Evolutionary conservation across 108 stramenopile genomes (phyloP), one percentile per base, ranked within the genome.

Genomic region (Nitzschia sp.): DNA sequence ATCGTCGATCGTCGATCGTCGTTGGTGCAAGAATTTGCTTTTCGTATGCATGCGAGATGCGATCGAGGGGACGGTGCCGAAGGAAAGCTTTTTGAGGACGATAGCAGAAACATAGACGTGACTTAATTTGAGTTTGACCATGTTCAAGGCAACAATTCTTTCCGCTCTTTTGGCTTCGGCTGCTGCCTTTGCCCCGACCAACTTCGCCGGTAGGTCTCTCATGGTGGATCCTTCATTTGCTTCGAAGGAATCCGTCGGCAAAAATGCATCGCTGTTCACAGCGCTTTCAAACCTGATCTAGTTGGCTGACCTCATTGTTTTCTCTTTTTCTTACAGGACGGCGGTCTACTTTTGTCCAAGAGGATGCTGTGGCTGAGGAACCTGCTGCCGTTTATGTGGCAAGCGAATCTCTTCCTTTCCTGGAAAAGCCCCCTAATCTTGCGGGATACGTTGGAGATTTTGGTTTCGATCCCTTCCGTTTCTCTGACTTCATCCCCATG

Each of bases 401-500:
- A 53, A 75, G 78, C 33, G 53, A 48, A 35, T 86, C 97, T 45
- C 78, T 98, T 58, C 97, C 97, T 30, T 98, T 96, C 91, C 88
- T 98, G 58, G 81, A 82, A 38, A 66, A 85, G 72, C 97, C 97
- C 44, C 76, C 84, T 53, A 94, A 94, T 72, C 82, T 93, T 36
- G 81, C 85, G 27, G 97, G 97, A 72, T 92, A 91, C 63, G 90
- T 81, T 47, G 91, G 91, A 47, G 91, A 87, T 60, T 86, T 80
- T 41, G 97, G 95, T 53, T 97, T 97, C 70, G 97, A 97, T 79
- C 97, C 97, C 23, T 80, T 97, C 53, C 85, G 94, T 19, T 81
- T 97, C 80, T 88, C 95, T 13, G 85, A 86, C 58, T 93, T 84
- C 53, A 44, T 96, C 71, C 92, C 92, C 63, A 74, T 95, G 53